These are phyloP conservation scores for Medicago arabica DNA, from an alignment of 306 rosid genomes.

Conservation along the genomic window DNA sequence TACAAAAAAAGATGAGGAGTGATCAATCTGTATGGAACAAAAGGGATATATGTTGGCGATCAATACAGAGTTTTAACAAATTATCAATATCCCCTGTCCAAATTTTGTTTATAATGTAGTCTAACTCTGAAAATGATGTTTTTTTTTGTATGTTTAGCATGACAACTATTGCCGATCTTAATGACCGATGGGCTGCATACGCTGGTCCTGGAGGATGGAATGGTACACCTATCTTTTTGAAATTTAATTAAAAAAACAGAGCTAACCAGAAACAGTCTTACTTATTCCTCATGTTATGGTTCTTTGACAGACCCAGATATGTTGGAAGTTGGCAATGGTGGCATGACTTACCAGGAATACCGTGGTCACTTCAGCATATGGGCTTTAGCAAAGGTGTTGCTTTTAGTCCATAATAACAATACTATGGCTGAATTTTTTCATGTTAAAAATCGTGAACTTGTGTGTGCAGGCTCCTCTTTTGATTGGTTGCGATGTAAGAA, in stretches of 20 bases:
- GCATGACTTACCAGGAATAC: slow-evolving; percentile 89
- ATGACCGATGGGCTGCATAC: slow-evolving; percentile 94
- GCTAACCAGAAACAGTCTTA: slow-evolving; percentile 39
- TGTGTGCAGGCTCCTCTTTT: slow-evolving; percentile 89
- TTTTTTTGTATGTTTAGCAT: slow-evolving; percentile 59
- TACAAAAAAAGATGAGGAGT: too few species aligned
- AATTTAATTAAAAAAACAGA: slow-evolving; percentile 29
- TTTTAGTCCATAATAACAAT: slow-evolving; percentile 20
- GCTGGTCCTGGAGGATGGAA: slow-evolving; percentile 99
- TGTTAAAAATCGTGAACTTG: slow-evolving; percentile 36
- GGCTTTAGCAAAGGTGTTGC: slow-evolving; percentile 90
- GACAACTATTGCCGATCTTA: slow-evolving; percentile 90
- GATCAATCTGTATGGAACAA: too few species aligned
- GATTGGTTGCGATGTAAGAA: slow-evolving; percentile 87
- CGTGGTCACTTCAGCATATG: slow-evolving; percentile 97
- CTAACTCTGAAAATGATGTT: slow-evolving; percentile 40
- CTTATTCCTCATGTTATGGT: slow-evolving; percentile 31
- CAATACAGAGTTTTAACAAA: slow-evolving; percentile 15
- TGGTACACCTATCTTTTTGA: slow-evolving; percentile 57
- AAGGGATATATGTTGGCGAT: too few species aligned
- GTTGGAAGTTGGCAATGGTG: slow-evolving; percentile 99
- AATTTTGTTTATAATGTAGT: slow-evolving; percentile 27
- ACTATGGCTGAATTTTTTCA: slow-evolving; percentile 28
- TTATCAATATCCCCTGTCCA: slow-evolving; percentile 24
- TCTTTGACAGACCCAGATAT: slow-evolving; percentile 86